A percentile compares a stretch with the other conserved stretches of the same genome.
Evolutionary conservation across 2,329 filamentous ascomycete species (phyloP).

Genomic region (Paecilomyces formosus): DNA sequence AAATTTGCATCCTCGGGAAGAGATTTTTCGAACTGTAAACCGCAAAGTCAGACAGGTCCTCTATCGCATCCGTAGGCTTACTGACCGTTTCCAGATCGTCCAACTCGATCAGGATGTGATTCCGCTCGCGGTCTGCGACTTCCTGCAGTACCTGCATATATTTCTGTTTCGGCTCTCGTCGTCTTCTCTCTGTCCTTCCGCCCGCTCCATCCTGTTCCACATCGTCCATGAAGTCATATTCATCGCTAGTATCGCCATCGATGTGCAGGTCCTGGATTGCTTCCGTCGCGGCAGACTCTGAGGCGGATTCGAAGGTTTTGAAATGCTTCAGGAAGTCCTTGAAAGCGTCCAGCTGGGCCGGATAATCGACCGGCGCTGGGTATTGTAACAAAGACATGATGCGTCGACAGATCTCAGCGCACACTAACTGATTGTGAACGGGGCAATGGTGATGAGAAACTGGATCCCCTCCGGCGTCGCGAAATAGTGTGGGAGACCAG

Average conservation of each 20-base stretch:
- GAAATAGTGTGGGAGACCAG: not conserved
- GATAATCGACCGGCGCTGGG: slow-evolving; percentile 75
- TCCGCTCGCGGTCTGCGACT: slow-evolving; percentile 68
- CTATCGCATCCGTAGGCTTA: not conserved
- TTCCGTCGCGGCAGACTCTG: slow-evolving; percentile 62
- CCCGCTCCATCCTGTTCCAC: slow-evolving; percentile 48
- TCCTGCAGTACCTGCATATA: slow-evolving; percentile 84
- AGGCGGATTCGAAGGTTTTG: slow-evolving; percentile 64
- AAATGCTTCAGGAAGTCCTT: slow-evolving; percentile 81
- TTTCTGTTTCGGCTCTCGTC: slow-evolving; percentile 62
- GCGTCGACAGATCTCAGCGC: slow-evolving; percentile 9
- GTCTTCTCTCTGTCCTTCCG: slow-evolving; percentile 39
- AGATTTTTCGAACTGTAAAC: slow-evolving; percentile 63
- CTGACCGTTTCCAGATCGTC: slow-evolving; percentile 72
- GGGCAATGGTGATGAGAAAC: not conserved
- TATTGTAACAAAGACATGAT: slow-evolving; percentile 80
- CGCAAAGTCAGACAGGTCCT: not conserved
- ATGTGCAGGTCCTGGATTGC: slow-evolving; percentile 80
- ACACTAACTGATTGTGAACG: not conserved
- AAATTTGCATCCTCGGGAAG: slow-evolving; percentile 63
- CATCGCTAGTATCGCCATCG: slow-evolving; percentile 78
- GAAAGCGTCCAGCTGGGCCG: slow-evolving; percentile 71
- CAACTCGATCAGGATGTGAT: slow-evolving; percentile 78
- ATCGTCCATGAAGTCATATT: slow-evolving; percentile 90
- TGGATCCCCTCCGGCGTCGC: not conserved